Base-by-base conservation (phyloP, 78 protist species). In the Protostelium mycophagum region DNA sequence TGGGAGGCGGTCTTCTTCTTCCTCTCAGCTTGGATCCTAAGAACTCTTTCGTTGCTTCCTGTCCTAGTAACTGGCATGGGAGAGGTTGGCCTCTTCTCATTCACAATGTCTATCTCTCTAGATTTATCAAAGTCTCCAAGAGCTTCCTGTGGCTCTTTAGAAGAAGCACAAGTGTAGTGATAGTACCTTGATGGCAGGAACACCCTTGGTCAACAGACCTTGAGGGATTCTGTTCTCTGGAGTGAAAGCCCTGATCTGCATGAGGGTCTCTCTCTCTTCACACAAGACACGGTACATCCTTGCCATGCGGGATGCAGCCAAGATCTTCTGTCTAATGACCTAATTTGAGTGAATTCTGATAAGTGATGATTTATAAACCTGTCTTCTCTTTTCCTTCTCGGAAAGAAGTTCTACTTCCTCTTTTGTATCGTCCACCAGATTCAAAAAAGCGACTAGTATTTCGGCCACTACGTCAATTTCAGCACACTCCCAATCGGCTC, bases 251-350 rank as follows among this genome's bases (percentile, higher is more conserved):
- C 97, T 97, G 85, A 98, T 95, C 90, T 88, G 83, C 90, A 97
- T 90, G 38, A 97, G 90, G 38, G 97, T 88, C 35, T 98, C 99
- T 34, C 93, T 5, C 89, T 98, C 98, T 89, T 98, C 96, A 28
- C 99, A 83, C 25, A 86, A 35, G 29, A 86, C n/a, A 1, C 51
- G 63, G 63, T 28, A 23, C 10, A 87, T 63, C 16, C 88, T 36
- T 0, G 92, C 31, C 29, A 1, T 1, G 38, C 28, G 38, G 1
- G 51, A 90, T 1, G 89, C 87, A 1, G 85, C 29, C 0, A 34
- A 29, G 23, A 1, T 16, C 86, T 37, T 86, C 85, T 86, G 35
- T 28, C 63, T 1, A 28, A 9, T 31, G 1, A 16, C 35, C 51
- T n/a, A 28, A n/a, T 37, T 34, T 23, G 35, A 23, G 36, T 5